Conservation (phyloP, 208 protist species). For the Leishmania major region DNA sequence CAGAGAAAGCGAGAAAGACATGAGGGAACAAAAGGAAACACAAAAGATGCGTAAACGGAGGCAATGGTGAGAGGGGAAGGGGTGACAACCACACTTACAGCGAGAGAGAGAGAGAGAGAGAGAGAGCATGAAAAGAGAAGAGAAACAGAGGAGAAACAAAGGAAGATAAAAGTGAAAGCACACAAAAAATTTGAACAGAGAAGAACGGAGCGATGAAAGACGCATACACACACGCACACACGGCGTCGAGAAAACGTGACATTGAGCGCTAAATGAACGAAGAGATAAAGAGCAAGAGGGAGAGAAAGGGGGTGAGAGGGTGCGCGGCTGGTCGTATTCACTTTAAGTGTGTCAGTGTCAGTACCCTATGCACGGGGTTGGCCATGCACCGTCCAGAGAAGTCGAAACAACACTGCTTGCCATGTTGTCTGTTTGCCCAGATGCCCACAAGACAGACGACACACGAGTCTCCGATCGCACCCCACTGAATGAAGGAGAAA, state of each 20-base stretch:
- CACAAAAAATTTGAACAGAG: background rate
- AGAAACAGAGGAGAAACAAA: background rate
- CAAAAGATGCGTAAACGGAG: background rate
- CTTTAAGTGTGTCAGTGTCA: background rate
- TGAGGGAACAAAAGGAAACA: background rate
- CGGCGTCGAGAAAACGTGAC: background rate
- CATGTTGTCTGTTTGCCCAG: background rate
- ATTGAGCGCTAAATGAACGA: background rate
- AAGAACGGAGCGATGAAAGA: background rate
- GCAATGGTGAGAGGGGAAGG: background rate
- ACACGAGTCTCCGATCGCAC: background rate
- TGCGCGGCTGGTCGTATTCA: background rate
- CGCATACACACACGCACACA: conserved; percentile 10
- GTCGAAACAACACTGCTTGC: background rate
- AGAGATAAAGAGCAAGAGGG: background rate
- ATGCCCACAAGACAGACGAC: background rate
- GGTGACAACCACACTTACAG: background rate
- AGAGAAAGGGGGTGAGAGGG: background rate
- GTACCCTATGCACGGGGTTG: background rate
- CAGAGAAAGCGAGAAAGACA: background rate
- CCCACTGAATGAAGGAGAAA: background rate
- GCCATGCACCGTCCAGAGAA: background rate
- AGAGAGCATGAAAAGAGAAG: background rate
- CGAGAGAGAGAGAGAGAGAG: background rate
- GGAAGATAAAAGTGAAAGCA: background rate